These are phyloP conservation scores for Neurospora sp. DNA, from an alignment of 495 filamentous ascomycete species.

Conservation along the genomic window DNA sequence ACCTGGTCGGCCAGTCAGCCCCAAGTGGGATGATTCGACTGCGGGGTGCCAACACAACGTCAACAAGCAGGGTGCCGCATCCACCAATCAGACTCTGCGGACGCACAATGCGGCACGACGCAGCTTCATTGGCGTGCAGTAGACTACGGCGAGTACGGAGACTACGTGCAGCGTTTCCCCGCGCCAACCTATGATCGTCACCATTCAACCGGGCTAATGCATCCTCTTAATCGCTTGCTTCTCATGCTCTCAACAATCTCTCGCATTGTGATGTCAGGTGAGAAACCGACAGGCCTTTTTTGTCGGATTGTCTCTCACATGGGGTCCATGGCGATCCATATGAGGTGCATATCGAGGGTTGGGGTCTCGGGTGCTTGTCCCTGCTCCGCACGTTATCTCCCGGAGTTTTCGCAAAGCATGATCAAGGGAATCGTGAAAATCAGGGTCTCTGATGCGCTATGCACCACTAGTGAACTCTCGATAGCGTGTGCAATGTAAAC, in stretches of 20 bases:
- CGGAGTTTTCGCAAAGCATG: not conserved
- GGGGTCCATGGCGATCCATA: not conserved
- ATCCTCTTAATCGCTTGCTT: not conserved
- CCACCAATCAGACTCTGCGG: not conserved
- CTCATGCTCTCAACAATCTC: not conserved
- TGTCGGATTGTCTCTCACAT: not conserved
- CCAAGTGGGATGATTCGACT: conserved; percentile 1
- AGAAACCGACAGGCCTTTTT: not conserved
- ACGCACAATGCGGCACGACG: not conserved
- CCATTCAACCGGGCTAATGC: not conserved
- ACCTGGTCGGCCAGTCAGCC: not conserved
- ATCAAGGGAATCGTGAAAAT: not conserved
- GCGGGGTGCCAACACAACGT: not conserved
- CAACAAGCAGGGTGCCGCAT: not conserved
- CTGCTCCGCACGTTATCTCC: not conserved
- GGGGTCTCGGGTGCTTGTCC: not conserved
- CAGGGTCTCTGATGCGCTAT: not conserved
- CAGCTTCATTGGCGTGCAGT: not conserved
- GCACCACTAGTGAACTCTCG: not conserved
- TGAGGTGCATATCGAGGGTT: not conserved
- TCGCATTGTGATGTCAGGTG: not conserved
- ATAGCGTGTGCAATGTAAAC: not conserved
- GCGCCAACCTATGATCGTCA: not conserved
- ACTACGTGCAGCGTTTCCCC: not conserved
- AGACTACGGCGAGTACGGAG: not conserved